Conservation (phyloP, 1,139 yeast genomes). For the Yamadazyma oceani region DNA sequence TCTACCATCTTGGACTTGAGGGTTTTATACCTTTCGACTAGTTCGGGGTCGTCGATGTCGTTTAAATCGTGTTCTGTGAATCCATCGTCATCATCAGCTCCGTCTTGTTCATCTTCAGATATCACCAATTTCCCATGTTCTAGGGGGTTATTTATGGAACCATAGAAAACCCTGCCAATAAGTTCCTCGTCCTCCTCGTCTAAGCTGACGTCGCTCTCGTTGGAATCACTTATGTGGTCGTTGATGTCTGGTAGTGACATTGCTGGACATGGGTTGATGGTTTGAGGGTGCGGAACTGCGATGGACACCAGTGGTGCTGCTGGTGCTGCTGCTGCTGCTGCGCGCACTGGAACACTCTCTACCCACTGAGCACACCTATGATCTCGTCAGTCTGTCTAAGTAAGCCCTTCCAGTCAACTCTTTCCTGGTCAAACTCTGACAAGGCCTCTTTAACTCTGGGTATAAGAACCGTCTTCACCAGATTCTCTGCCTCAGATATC, state of each 20-base stretch:
- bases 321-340: too few relatives aligned
- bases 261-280: too few relatives aligned
- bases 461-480: background rate
- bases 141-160: slow-evolving; percentile 22
- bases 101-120: slow-evolving; percentile 27
- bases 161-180: slow-evolving; percentile 45
- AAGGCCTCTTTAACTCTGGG: background rate
- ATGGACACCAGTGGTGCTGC: too few relatives aligned
- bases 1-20: slow-evolving; percentile 26
- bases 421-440: too few relatives aligned
- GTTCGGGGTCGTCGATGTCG: slow-evolving; percentile 38
- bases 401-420: too few relatives aligned
- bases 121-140: slow-evolving; percentile 15
- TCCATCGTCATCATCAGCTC: slow-evolving; percentile 8
- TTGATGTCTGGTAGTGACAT: too few relatives aligned
- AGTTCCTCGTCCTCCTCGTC: slow-evolving; percentile 51
- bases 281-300: too few relatives aligned
- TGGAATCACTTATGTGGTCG: too few relatives aligned
- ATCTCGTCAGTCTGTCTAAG: too few relatives aligned
- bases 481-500: background rate
- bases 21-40: slow-evolving; percentile 31
- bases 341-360: too few relatives aligned
- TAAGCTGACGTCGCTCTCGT: slow-evolving; percentile 38
- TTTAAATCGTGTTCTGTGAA: slow-evolving; percentile 21
- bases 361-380: too few relatives aligned